Percentiles rank a stretch among this genome's conserved stretches.
These are phyloP conservation scores for Colletotrichum spaethianum DNA, from an alignment of 2,329 filamentous ascomycete genomes.

Conservation along the genomic window DNA sequence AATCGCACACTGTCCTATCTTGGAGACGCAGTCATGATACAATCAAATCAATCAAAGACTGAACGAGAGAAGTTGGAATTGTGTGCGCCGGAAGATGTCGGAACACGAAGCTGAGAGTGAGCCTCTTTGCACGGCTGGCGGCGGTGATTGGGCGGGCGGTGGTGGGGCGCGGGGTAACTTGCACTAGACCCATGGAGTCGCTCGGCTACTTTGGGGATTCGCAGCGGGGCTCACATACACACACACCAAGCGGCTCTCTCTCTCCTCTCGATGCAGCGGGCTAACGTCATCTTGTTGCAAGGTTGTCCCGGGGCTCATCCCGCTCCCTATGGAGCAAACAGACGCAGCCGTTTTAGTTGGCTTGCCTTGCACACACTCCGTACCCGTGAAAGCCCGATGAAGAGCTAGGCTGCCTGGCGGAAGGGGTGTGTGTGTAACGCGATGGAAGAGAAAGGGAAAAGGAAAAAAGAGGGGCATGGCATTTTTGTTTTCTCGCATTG, in stretches of 20 bases:
- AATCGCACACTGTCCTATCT: constrained; percentile 1
- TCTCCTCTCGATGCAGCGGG: constrained; percentile 16
- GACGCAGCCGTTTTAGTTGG: neutral
- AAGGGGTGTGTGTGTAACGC: neutral
- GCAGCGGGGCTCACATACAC: constrained; percentile 17
- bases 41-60: neutral
- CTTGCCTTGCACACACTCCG: neutral
- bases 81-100: constrained; percentile 37
- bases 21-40: constrained; percentile 2
- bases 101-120: constrained; percentile 26
- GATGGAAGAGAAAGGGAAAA: neutral
- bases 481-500: constrained; percentile 34
- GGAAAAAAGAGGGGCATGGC: constrained; percentile 5
- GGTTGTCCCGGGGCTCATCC: constrained; percentile 25
- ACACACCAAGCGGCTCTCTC: constrained; percentile 36
- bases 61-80: constrained; percentile 10
- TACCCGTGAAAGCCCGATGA: constrained; percentile 38
- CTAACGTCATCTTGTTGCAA: constrained; percentile 41
- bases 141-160: constrained; percentile 19
- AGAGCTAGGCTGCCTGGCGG: neutral
- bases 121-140: constrained; percentile 24
- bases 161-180: constrained; percentile 33
- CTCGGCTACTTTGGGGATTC: constrained; percentile 23
- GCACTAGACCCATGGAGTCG: constrained; percentile 1
- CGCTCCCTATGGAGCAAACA: neutral